Conservation (phyloP, 805 yeast species). For the Saccharomycopsis synnaedendra region DNA sequence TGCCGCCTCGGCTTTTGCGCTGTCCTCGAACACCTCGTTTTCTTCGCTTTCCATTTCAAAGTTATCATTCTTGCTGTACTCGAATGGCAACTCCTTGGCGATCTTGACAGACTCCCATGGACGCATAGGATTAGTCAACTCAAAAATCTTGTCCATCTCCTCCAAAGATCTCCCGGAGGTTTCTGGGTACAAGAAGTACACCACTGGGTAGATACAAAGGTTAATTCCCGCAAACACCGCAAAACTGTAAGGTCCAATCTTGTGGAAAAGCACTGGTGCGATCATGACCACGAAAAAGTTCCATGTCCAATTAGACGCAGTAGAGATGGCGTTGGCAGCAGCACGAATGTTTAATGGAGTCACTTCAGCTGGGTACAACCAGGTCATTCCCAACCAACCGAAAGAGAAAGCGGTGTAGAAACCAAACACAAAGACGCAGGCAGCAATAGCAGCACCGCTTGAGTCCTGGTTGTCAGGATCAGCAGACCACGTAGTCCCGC, state of each 20-base stretch:
- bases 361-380: slow-evolving; percentile 58
- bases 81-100: too few species aligned
- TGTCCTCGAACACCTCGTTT: too few species aligned
- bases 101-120: too few species aligned
- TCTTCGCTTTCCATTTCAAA: too few species aligned
- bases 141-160: slow-evolving; percentile 51
- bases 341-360: slow-evolving; percentile 49
- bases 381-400: slow-evolving; percentile 43
- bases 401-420: slow-evolving; percentile 34
- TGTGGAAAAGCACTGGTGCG: slow-evolving; percentile 43
- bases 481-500: slow-evolving; percentile 29
- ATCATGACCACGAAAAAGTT: slow-evolving; percentile 60
- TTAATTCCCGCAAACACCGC: slow-evolving; percentile 57
- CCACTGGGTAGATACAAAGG: slow-evolving; percentile 46
- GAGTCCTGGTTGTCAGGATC: slow-evolving; percentile 27
- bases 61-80: too few species aligned
- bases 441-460: slow-evolving; percentile 49
- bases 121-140: too few species aligned
- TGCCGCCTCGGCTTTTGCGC: too few species aligned
- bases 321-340: slow-evolving; percentile 48
- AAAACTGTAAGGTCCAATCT: slow-evolving; percentile 29
- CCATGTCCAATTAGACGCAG: slow-evolving; percentile 55
- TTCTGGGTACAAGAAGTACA: slow-evolving; percentile 56
- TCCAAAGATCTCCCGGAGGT: slow-evolving; percentile 67
- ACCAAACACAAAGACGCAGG: slow-evolving; percentile 40